Base-by-base conservation (phyloP, 331 rosid genomes). In the Quercus lobata region DNA sequence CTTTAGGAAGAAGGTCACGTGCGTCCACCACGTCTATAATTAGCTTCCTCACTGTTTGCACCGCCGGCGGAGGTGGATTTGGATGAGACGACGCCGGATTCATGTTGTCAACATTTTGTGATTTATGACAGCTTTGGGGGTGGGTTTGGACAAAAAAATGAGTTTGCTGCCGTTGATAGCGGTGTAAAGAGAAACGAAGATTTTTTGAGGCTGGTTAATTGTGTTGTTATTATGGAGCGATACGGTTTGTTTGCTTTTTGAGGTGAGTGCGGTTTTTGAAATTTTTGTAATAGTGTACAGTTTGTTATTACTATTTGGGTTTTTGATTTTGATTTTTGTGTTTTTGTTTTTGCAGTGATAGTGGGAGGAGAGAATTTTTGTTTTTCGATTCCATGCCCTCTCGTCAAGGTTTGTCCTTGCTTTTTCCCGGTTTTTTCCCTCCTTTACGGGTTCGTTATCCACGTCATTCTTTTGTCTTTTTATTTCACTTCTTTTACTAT, bases 1-100 rank as follows among this genome's bases (percentile, higher is more conserved):
- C 99, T 32, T 95, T 95, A 2, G 99, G 98, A 32, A 95, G 92
- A 2, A 95, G 98, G 68, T 91, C 88, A 4, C 93, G 97, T 1
- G 99, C 99, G 21, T 95, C 97, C 5, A 85, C 58, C 1, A 93
- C 94, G 30, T 93, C 97, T 6, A 95, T 90, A 4, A 88, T 69
- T 22, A 91, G 83, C 80, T 89, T 95, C 35, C 97, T 78, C 22
- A 88, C 74, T 5, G 81, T 71, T 41, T 70, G 82, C n/a, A 90
- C 84, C 18, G 46, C 73, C 14, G 91, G 85, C n/a, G 46, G 84
- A 9, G 58, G 75, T 35, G 62, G 79, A 3, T 30, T 80, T 2
- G 85, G 95, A 78, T 86, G 89, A 81, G 85, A 76, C 84, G 97
- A 79, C 87, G 96, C 79, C 88, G 92, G 21, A 46, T 68, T 92